Evolutionary conservation across 352 stramenopile species (phyloP), one percentile per base, ranked within the genome.

Genomic region (Globisporangium viniferum): DNA sequence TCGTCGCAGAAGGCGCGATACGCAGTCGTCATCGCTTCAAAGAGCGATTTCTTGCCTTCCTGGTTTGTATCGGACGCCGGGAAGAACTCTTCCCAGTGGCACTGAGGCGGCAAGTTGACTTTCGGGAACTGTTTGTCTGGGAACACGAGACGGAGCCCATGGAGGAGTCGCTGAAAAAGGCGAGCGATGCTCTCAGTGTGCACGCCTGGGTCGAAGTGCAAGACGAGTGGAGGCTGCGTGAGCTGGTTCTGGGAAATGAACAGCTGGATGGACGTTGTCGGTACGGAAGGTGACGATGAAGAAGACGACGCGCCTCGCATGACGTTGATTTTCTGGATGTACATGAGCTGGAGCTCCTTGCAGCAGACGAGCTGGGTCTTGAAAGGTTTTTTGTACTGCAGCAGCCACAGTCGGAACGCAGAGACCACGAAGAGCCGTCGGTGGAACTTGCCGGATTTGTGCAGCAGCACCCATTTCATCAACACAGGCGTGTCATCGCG

Each of bases 1-100:
- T 90, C 81, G 46, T 93, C 82, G 35, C 84, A 91, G 70, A 89
- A 89, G 14, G 77, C 81, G 20, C 73, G 73, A 31, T 89, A 92
- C 0, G 84, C 84, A 5, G 67, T 79, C 5, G 73, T 64, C 62
- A 90, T 78, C 8, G 75, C 75, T 41, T 70, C 68, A 59, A 81
- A 79, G 44, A 69, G 48, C 4, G 24, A 53, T 4, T 12, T 10
- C n/a, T n/a, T 24, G 60, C 62, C 53, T 29, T 55, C 44, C 7
- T 24, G 44, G 22, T 44, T 61, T 36, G 27, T 39, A 3, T 55
- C 57, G 10, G 54, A 51, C 20, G 71, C 15, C 4, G 68, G 62
- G 20, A 86, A 86, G 64, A 82, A 84, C 60, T 92, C 84, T 54
- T 77, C 72, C 83, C 83, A 90, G 33, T 76, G 70, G 22, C 75